A percentile compares a stretch with the other conserved stretches of the same genome.
Evolutionary conservation across 306 rosid species (phyloP).

Genomic region (Datisca glomerata): DNA sequence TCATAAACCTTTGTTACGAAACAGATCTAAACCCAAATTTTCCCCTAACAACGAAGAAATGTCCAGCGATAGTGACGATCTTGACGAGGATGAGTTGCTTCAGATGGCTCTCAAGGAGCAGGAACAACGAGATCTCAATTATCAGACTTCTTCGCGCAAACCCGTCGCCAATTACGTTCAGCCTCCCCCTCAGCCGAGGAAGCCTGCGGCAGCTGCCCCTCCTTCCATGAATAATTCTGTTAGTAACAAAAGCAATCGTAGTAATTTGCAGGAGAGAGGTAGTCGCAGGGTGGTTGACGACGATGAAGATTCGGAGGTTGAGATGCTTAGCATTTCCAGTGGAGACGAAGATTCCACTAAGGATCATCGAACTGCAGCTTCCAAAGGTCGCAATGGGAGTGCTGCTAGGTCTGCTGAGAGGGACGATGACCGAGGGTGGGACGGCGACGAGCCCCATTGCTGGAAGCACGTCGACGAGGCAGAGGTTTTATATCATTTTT

Average conservation of each 20-base stretch:
- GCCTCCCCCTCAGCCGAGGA: slow-evolving; percentile 36
- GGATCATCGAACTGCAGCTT: slow-evolving; percentile 19
- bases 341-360: slow-evolving; percentile 70
- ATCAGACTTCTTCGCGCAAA: slow-evolving; percentile 43
- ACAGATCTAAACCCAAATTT: slow-evolving; percentile 5
- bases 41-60: slow-evolving; percentile 15
- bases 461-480: slow-evolving; percentile 92
- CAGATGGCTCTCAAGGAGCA: slow-evolving; percentile 94
- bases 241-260: not conserved
- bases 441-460: slow-evolving; percentile 80
- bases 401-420: slow-evolving; percentile 15
- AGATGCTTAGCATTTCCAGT: slow-evolving; percentile 96
- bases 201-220: slow-evolving; percentile 9
- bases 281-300: slow-evolving; percentile 40
- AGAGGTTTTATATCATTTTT: slow-evolving; percentile 43
- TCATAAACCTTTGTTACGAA: no score
- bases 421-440: slow-evolving; percentile 69
- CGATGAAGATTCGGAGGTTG: slow-evolving; percentile 91
- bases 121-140: slow-evolving; percentile 63
- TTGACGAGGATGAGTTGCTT: slow-evolving; percentile 86
- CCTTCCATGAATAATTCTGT: not conserved
- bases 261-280: slow-evolving; percentile 4
- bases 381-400: slow-evolving; percentile 24
- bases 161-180: slow-evolving; percentile 94
- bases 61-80: slow-evolving; percentile 82